phyloP scores from a whole-genome alignment of 441 rosid species.

The Macaranga tanarius region DNA sequence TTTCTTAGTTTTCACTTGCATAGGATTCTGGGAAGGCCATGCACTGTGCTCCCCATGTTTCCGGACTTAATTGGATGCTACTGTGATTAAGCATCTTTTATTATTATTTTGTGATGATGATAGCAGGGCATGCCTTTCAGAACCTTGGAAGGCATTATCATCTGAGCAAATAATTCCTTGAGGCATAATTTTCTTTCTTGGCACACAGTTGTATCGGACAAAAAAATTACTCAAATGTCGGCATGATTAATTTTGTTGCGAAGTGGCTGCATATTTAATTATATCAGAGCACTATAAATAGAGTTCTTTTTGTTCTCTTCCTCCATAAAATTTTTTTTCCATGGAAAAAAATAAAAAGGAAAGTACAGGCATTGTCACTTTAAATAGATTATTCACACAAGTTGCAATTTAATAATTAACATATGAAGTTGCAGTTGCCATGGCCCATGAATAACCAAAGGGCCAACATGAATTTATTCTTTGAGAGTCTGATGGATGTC shows the following conservation, averaged over 20 bases:
- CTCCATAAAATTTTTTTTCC: not conserved
- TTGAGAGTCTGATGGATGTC: not conserved
- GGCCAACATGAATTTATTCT: not conserved
- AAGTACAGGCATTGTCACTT: not conserved
- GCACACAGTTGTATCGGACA: too few relatives aligned
- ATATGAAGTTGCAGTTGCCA: not conserved
- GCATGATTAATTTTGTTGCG: not conserved
- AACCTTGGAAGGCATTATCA: too few relatives aligned
- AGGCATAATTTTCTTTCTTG: too few relatives aligned
- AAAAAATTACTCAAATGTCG: not conserved
- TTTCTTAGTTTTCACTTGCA: too few relatives aligned
- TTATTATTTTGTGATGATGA: too few relatives aligned
- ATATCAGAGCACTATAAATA: not conserved
- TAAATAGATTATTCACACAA: not conserved
- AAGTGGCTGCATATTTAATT: conserved; percentile 5
- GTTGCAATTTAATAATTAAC: conserved; percentile 9
- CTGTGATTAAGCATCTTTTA: too few relatives aligned
- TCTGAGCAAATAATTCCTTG: too few relatives aligned
- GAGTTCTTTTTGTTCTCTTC: conserved; percentile 4
- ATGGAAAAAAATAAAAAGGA: not conserved
- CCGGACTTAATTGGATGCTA: too few relatives aligned
- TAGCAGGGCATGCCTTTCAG: too few relatives aligned
- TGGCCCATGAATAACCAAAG: not conserved
- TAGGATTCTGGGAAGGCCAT: too few relatives aligned
- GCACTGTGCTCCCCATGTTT: too few relatives aligned